Evolutionary conservation across 1,284 basidiomycete species (phyloP).

Genomic region (Agroathelia rolfsii): DNA sequence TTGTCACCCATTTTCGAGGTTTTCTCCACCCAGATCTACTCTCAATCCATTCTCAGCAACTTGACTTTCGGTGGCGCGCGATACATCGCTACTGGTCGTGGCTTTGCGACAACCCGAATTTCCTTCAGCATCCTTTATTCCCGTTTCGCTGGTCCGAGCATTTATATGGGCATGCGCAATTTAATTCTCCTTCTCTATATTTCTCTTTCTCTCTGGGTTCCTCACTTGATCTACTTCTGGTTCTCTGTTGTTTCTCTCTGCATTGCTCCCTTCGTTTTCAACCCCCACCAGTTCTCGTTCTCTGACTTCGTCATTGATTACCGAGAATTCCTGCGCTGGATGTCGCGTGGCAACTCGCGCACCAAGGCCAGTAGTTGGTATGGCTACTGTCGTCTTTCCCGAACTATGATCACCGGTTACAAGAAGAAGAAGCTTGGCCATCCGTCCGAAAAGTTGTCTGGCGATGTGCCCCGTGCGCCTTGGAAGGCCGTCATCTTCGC

Average conservation of each 20-base stretch:
- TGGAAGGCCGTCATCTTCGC: conserved; percentile 82
- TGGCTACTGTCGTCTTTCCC: conserved; percentile 90
- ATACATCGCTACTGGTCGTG: conserved; percentile 95
- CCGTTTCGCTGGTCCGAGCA: conserved; percentile 94
- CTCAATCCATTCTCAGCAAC: conserved; percentile 90
- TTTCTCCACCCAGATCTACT: conserved; percentile 95
- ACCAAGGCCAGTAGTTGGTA: conserved; percentile 97
- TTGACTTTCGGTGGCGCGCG: conserved; percentile 92
- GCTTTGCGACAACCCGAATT: conserved; percentile 91
- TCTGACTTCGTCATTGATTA: conserved; percentile 97
- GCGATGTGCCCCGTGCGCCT: conserved; percentile 82
- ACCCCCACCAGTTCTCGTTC: conserved; percentile 95
- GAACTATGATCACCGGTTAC: conserved; percentile 95
- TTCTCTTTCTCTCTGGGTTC: conserved; percentile 86
- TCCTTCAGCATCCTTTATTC: conserved; percentile 94
- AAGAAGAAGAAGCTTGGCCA: conserved; percentile 97
- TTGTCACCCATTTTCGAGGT: conserved; percentile 94
- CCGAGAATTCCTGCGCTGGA: conserved; percentile 94
- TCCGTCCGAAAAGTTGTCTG: conserved; percentile 90
- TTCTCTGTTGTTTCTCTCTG: conserved; percentile 84
- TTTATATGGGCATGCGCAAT: conserved; percentile 94
- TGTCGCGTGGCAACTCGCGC: conserved; percentile 92
- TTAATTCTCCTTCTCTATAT: conserved; percentile 82
- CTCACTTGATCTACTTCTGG: conserved; percentile 97
- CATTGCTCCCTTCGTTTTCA: conserved; percentile 93